These are phyloP conservation scores for Boletus tomentosulus DNA, from an alignment of 768 basidiomycete species.

Conservation along the genomic window DNA sequence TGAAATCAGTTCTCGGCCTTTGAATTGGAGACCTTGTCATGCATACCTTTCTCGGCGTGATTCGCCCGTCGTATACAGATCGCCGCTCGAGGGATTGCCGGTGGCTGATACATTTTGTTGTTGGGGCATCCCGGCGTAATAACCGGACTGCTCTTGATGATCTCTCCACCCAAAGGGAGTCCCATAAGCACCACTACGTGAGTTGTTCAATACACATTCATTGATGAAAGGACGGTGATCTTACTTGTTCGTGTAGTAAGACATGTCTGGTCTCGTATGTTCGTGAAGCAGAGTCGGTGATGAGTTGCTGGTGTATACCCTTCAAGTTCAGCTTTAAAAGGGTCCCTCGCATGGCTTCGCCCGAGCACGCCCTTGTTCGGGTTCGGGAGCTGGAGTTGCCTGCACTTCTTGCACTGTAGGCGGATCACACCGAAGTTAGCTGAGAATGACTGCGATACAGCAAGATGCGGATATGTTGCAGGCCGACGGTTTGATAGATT, in stretches of 20 bases:
- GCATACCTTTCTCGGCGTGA: constrained; percentile 12
- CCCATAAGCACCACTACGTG: not conserved
- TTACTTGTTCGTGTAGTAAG: constrained; percentile 9
- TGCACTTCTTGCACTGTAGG: not conserved
- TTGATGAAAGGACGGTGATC: not conserved
- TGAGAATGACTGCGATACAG: constrained; percentile 12
- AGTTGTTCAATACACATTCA: not conserved
- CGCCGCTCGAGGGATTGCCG: not conserved
- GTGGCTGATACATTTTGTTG: constrained; percentile 1
- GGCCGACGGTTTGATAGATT: not conserved
- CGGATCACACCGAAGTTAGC: constrained; percentile 6
- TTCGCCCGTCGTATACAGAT: not conserved
- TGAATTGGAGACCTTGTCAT: not conserved
- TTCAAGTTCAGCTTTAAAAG: constrained; percentile 6
- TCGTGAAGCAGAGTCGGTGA: not conserved
- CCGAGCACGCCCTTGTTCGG: constrained; percentile 1
- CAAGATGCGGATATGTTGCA: constrained; percentile 3
- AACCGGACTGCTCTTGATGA: not conserved
- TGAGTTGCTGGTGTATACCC: not conserved
- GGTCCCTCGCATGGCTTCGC: not conserved
- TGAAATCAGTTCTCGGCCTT: not conserved
- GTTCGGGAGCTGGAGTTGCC: constrained; percentile 7
- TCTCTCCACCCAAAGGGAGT: not conserved
- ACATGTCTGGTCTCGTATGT: constrained; percentile 2
- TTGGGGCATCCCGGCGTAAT: not conserved